Base-by-base conservation (phyloP, 257 asterid species). In the Mitragyna speciosa region DNA sequence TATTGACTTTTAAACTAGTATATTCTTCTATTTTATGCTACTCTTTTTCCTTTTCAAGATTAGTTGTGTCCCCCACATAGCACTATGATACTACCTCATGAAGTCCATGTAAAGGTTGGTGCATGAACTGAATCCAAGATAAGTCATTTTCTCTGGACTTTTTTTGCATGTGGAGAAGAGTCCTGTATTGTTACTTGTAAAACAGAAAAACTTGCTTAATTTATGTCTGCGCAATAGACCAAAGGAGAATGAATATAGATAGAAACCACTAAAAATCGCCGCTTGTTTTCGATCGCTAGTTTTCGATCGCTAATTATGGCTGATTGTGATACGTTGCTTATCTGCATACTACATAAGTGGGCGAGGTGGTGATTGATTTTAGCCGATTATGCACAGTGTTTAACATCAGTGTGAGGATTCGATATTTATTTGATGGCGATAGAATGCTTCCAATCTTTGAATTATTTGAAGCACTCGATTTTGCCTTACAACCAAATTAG, bases 1-100 rank as follows among this genome's bases (percentile, higher is more conserved):
- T 52, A 28, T 80, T 80, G 79, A 80, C 83, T 80, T 80, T 80
- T 4, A 72, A 63, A 54, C 63, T 54, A 47, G 39, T 47, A 19
- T 54, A 48, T 48, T 51, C 77, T 73, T 30, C 7, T 33, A 59
- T 43, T 76, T 15, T 76, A 28, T 64, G 6, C 72, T 9, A 17
- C 30, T 30, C 19, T 19, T 63, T 30, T 45, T 15, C 7, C 19
- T 8, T 47, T 28, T 11, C 15, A 28, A 54, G 48, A n/a, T 64
- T 63, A 26, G 17, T 65, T 30, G 31, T 26, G 26, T 67, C 47
- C 14, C 24, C 12, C 17, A 7, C 7, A 6, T 6, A 6, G 47
- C 36, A 67, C 2, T 63, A 63, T 5, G 6, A 67, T 31, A 33
- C 48, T 16, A 67, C 33, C 47, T 67, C 47, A 67, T 15, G 47